Base-by-base conservation (phyloP, 495 filamentous ascomycete species). In the Podospora appendiculata region DNA sequence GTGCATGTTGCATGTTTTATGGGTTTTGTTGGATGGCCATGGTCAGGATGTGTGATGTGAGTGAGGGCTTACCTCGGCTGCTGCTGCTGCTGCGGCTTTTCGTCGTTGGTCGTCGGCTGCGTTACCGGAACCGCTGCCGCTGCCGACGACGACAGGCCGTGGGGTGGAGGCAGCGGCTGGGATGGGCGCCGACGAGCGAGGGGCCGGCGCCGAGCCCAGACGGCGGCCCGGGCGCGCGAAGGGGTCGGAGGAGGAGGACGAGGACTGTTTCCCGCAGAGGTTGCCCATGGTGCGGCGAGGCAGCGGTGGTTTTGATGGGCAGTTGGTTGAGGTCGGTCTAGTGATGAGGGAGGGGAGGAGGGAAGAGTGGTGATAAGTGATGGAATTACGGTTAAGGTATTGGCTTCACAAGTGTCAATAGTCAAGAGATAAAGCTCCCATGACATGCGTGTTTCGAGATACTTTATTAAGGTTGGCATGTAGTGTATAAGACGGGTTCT, bases 41-140 rank as follows among this genome's bases (percentile, higher is more conserved):
- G n/a, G 5, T 25, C 25, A 5, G 25, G 25, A 2, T 2, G 25
- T 25, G 40, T 10, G 25, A 34, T 51, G 33, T 35, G 32, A 40
- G 67, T 14, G 10, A n/a, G n/a, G n/a, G 68, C 75, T 17, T 69
- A 87, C 85, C 80, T 87, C 81, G 12, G 85, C 86, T 17, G 87
- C 86, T 42, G 87, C 86, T 41, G 78, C 73, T 0, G 84, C 85
- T 0, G 86, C n/a, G n/a, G n/a, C 85, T 55, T 79, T 81, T 48
- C 61, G 67, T 57, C 76, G 71, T 36, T 79, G 82, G 45, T 85
- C 80, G 32, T 70, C 71, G 9, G 48, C 42, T 43, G 40, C 41
- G 6, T 18, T 39, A 34, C 17, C n/a, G 16, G 18, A n/a, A 12
- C 47, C 45, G 44, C 48, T 55, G 46, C 53, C 51, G 43, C 57